Base-by-base conservation (phyloP, 176 grass and related monocot species). In the Calamus simplicifolius region DNA sequence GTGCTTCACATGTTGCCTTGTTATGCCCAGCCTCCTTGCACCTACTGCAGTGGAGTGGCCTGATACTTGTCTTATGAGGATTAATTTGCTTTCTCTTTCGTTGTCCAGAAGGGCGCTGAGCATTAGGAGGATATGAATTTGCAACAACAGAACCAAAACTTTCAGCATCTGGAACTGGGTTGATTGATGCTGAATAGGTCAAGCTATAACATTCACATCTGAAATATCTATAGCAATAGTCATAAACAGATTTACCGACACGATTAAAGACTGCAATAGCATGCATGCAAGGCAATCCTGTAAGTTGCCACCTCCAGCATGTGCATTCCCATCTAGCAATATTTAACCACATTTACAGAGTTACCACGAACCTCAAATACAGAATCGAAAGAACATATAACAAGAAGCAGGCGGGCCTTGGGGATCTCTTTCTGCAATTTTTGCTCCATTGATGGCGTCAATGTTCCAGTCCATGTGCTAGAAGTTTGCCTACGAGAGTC, bases 361-460 rank as follows among this genome's bases (percentile, higher is more conserved):
- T 77, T 91, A 48, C 81, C 92, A 70, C 87, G 77, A 16, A 97
- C 92, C 83, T 97, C 92, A 80, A 97, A 97, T 67, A 97, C 78
- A 17, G 87, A 88, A 63, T 91, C 84, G 14, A 87, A 88, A 55
- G 92, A 97, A 69, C 92, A 97, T 28, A 91, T 49, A 8, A 97
- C 87, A 62, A 72, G 82, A 49, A 97, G 73, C 51, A 88, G 88
- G 21, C 73, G 65, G 8, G 92, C 78, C 68, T 90, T 86, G 6
- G 38, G 29, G 29, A 81, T 75, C 58, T 97, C 92, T 52, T 80
- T 86, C 56, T 88, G 78, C 23, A 73, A 73, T 75, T 97, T 97
- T 58, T 68, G 82, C 58, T 97, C 87, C 84, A 88, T 91, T 52
- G 79, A 85, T 51, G 92, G 92, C 8, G 87, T 82, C 76, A 97